Percentiles rank a stretch among this genome's conserved stretches.
Evolutionary conservation across 2,329 filamentous ascomycete species (phyloP).

Genomic region (Ophiocordyceps unilateralis): DNA sequence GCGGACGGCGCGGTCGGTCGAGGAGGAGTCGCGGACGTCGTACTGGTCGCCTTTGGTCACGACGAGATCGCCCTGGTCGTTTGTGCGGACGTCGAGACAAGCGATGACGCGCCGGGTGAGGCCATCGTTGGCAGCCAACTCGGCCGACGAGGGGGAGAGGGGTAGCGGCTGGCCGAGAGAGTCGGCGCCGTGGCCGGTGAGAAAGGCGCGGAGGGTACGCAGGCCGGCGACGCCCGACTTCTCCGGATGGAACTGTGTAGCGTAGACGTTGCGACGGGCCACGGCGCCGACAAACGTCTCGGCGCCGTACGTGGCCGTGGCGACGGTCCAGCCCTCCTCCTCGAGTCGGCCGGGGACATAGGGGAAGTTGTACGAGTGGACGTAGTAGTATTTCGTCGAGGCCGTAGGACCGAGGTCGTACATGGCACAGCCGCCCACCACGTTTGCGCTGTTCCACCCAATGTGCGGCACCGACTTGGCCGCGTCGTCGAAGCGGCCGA

Average conservation of each 20-base stretch:
- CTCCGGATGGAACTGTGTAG: slow-evolving; percentile 94
- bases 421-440: slow-evolving; percentile 38
- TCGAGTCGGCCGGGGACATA: slow-evolving; percentile 62
- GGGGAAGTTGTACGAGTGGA: slow-evolving; percentile 80
- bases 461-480: slow-evolving; percentile 95
- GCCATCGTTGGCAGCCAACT: slow-evolving; percentile 32
- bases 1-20: too few species aligned
- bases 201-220: slow-evolving; percentile 67
- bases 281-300: slow-evolving; percentile 89
- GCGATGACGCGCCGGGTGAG: slow-evolving; percentile 89
- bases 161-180: slow-evolving; percentile 20
- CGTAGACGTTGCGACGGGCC: slow-evolving; percentile 69
- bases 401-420: slow-evolving; percentile 66
- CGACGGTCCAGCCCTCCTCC: slow-evolving; percentile 75
- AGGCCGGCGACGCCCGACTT: slow-evolving; percentile 87
- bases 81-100: slow-evolving; percentile 86
- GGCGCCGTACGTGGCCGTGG: slow-evolving; percentile 69
- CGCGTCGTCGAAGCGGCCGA: slow-evolving; percentile 60
- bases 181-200: slow-evolving; percentile 49
- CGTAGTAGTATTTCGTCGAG: slow-evolving; percentile 83
- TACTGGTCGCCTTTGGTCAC: slow-evolving; percentile 99
- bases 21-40: slow-evolving; percentile 66
- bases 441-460: slow-evolving; percentile 81
- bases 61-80: slow-evolving; percentile 86
- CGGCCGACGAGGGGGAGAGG: slow-evolving; percentile 1